A percentile compares a stretch with the other conserved stretches of the same genome.
Conservation (phyloP, 2,329 filamentous ascomycete genomes). For the Alternaria sp. region DNA sequence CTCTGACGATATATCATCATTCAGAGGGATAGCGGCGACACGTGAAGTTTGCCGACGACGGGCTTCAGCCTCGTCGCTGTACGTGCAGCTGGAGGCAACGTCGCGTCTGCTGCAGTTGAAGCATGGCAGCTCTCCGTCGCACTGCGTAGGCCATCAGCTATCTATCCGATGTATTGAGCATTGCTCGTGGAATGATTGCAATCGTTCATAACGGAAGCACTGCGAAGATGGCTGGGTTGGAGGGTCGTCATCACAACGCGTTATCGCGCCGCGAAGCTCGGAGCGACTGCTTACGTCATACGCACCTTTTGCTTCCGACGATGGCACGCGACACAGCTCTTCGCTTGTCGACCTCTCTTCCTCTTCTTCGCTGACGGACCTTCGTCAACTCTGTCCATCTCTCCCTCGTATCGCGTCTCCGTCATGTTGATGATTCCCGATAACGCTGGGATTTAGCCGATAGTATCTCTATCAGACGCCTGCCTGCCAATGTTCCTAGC, state of each 20-base stretch:
- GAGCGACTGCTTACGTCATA: neutral
- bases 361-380: slow-evolving; percentile 7
- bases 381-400: neutral
- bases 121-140: slow-evolving; percentile 23
- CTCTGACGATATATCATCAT: neutral
- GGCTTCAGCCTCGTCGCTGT: slow-evolving; percentile 15
- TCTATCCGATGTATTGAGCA: neutral
- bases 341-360: slow-evolving; percentile 24
- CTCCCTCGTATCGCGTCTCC: neutral
- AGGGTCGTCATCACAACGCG: neutral
- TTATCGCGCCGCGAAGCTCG: neutral
- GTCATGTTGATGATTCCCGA: neutral
- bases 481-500: neutral
- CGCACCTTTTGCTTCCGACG: slow-evolving; percentile 26
- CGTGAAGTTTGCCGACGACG: slow-evolving; percentile 4
- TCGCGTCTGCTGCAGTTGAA: slow-evolving; percentile 23
- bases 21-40: neutral
- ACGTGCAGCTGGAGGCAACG: slow-evolving; percentile 17
- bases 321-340: slow-evolving; percentile 21
- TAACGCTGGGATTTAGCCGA: neutral
- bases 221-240: neutral
- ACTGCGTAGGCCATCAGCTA: slow-evolving; percentile 8
- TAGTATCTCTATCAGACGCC: neutral
- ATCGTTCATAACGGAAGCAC: neutral
- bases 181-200: neutral